Evolutionary conservation across 1,139 yeast species (phyloP).

Genomic region (Kurtzmaniella quercitrusa): DNA sequence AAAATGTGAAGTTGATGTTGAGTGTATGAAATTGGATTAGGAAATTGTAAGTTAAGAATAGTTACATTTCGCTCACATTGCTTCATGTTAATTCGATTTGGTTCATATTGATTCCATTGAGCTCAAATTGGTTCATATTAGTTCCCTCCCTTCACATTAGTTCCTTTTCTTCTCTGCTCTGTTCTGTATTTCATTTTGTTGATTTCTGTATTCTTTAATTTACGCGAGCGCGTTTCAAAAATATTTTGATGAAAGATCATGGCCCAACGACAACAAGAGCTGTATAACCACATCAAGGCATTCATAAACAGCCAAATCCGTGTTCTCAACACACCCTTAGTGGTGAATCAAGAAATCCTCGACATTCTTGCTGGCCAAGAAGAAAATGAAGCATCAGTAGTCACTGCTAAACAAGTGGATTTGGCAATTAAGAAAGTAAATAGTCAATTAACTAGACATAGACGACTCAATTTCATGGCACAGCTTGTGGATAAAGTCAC

Average conservation of each 20-base stretch:
- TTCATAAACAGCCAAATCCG: constrained; percentile 28
- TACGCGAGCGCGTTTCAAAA: not conserved
- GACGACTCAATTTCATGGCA: constrained; percentile 22
- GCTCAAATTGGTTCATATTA: no score
- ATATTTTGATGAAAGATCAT: not conserved
- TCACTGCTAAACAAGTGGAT: constrained; percentile 19
- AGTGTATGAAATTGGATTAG: no score
- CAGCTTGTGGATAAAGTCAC: constrained; percentile 34
- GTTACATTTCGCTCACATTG: no score
- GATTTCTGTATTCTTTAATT: no score
- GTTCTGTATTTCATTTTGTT: no score
- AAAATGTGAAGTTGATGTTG: not conserved
- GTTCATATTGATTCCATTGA: no score
- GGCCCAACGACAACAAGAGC: not conserved
- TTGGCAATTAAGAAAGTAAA: constrained; percentile 25
- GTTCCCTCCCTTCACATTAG: no score
- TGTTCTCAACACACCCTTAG: constrained; percentile 21
- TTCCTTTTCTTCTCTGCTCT: no score
- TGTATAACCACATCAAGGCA: constrained; percentile 19
- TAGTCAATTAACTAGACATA: constrained; percentile 24
- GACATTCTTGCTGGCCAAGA: constrained; percentile 13
- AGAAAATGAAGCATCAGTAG: constrained; percentile 6
- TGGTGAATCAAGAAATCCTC: constrained; percentile 12
- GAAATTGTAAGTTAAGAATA: no score
- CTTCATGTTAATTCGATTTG: no score